Evolutionary conservation across 495 filamentous ascomycete species (phyloP), one percentile per base, ranked within the genome.

Genomic region (Talaromyces wortmannii): DNA sequence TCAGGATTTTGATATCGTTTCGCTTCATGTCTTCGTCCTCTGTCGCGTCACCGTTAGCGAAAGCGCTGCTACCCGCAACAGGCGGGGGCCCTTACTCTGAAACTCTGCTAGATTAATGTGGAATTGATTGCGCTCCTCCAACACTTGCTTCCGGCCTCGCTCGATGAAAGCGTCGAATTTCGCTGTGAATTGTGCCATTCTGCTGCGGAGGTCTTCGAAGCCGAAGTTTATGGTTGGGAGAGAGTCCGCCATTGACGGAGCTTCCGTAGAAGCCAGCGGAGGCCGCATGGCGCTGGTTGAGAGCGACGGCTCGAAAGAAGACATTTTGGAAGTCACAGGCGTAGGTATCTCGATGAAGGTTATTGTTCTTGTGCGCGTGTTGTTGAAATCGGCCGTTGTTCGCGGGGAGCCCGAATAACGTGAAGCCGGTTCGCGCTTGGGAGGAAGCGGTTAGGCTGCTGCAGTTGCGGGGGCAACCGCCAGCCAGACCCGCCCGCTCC

Each of bases 81-180:
- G 50, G 32, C 16, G 49, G 32, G 7, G 52, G 13, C 7, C 53
- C 74, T 53, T 76, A 94, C 92, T 92, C 75, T 96, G 89, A 16
- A 95, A 69, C 64, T 97, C 92, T 16, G 89, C 86, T 46, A 97
- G 73, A 60, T 88, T 95, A 74, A 91, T 89, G 50, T 86, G 84
- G 71, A 97, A 97, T 56, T 95, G 85, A 67, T 97, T 97, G 59
- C 90, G 80, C 68, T 98, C 92, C 55, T 96, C 91, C 12, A 96
- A 70, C 6, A 97, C 88, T 48, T 87, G 84, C 71, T 91, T 94
- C 15, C 91, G 82, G 4, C 91, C 90, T 54, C 86, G 83, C 58
- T 95, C 91, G 60, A 98, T 97, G 64, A 97, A 97, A 6, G 85
- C 85, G 64, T 97, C 94, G 60, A 98, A 98, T 55, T 82, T 87